Conservation (phyloP, 148 eudicot species). For the Rhododendron ovatum region DNA sequence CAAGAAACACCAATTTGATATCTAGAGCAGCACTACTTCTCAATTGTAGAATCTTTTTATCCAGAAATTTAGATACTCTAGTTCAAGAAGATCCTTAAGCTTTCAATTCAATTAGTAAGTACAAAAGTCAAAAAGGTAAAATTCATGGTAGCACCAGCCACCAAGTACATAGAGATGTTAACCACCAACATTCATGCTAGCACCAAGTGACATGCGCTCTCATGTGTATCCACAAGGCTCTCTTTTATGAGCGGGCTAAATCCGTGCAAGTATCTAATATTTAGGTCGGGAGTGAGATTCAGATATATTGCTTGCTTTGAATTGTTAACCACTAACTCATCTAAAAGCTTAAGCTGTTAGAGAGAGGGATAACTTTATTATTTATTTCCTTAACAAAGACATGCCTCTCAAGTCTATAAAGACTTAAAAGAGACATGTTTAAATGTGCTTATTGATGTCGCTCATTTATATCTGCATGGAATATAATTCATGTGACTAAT, state of each 20-base stretch:
- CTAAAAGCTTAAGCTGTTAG: not conserved
- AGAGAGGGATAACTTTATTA: not conserved
- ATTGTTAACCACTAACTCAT: too few relatives aligned
- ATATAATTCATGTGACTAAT: not conserved
- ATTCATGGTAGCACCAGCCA: not conserved
- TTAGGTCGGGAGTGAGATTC: too few relatives aligned
- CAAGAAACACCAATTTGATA: not conserved
- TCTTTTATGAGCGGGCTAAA: not conserved
- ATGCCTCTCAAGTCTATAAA: not conserved
- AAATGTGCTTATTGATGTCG: not conserved
- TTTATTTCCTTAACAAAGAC: not conserved
- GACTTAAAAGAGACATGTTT: not conserved
- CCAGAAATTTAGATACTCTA: not conserved
- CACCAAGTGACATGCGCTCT: too few relatives aligned
- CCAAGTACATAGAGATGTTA: not conserved
- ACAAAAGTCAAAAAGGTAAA: not conserved
- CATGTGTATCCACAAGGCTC: too few relatives aligned
- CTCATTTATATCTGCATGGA: not conserved
- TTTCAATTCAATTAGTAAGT: not conserved
- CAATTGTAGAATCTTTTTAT: not conserved
- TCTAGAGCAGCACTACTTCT: not conserved
- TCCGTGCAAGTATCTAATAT: not conserved
- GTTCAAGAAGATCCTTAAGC: not conserved
- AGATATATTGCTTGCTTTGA: too few relatives aligned
- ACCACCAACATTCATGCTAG: not conserved